Evolutionary conservation across 2,329 filamentous ascomycete species (phyloP), one percentile per base, ranked within the genome.

Genomic region (Zasmidium cellare): DNA sequence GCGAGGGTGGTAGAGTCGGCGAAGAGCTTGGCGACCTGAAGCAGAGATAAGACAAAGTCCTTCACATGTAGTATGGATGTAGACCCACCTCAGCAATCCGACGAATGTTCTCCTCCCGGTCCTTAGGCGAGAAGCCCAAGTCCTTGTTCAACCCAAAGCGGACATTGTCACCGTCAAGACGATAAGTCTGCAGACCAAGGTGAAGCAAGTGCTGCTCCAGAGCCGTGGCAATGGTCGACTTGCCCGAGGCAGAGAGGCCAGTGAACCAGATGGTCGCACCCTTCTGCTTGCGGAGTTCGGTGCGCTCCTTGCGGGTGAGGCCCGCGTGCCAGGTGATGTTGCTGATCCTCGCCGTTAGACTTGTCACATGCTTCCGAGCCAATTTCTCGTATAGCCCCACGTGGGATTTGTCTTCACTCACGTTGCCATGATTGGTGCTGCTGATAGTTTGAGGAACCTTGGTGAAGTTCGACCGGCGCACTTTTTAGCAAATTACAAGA

Each of bases 251-350:
- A 38, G 91, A 96, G 64, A 99, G 90, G 55, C 94, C 94, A 1
- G 94, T 99, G 74, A 99, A 90, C 94, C 94, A 99, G 79, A 99
- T 88, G 57, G 94, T 99, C 75, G 96, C 88, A 74, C 94, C 94
- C 67, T 86, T 85, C 78, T 99, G 94, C 75, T 87, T 86, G 77
- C 91, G 90, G 67, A 85, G 79, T 66, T 82, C 74, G 76, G 85
- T 87, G 76, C 90, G 89, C 83, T 94, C 90, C 62, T 80, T 76
- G 77, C 90, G 89, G 55, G 88, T 89, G 72, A 94, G 87, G 62
- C 88, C 90, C 9, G 87, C 82, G 81, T 94, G 90, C 90, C 90
- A 94, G 75, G 90, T 93, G 76, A 94, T 93, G 83, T 94, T 94
- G 75, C 90, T 94, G 44, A 11, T 19, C 28, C n/a, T n/a, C 31